Evolutionary conservation across 495 filamentous ascomycete genomes (phyloP), one percentile per base, ranked within the genome.

Genomic region (Aspergillus leporis): DNA sequence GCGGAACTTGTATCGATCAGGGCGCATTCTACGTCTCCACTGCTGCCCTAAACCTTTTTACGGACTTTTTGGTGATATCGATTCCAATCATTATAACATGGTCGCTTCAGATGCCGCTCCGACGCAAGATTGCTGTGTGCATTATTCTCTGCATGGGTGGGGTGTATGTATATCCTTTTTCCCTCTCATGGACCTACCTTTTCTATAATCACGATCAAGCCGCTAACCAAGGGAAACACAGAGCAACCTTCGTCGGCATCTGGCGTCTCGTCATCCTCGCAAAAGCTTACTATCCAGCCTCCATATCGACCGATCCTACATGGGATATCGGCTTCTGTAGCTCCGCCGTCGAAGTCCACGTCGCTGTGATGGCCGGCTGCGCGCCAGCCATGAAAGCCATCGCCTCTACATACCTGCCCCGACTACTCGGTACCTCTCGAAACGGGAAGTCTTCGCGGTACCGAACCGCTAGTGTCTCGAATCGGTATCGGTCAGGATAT

Each of bases 331-430:
- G 79, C 10, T 82, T 82, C 63, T 70, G 74, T 45, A 79, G 73
- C 25, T 83, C 79, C 0, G 81, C 71, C 41, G 72, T 85, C 22
- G 83, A 84, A 66, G 78, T 76, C 5, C 83, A 84, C 66, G 67
- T 84, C 7, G 83, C 81, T 4, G 69, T 84, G 49, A 74, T 84
- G 25, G 79, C 80, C 12, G 81, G 80, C 12, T 84, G 66, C 34
- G 68, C n/a, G 0, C 68, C 71, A 5, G 65, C 71, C 0, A 48
- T 72, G 56, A 70, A 70, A 31, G 48, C 25, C 25, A 51, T 51
- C 25, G 21, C 9, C 22, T 31, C 18, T 3, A 51, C 5, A 51
- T 51, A 51, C 22, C 6, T 51, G 18, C 48, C 48, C 12, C 48
- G 25, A 1, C 13, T 51, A 14, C 48, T 51, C 21, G 48, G 48